A percentile compares a stretch with the other conserved stretches of the same genome.
These are phyloP conservation scores for Orbilia quercus DNA, from an alignment of 2,329 filamentous ascomycete genomes.

Conservation along the genomic window DNA sequence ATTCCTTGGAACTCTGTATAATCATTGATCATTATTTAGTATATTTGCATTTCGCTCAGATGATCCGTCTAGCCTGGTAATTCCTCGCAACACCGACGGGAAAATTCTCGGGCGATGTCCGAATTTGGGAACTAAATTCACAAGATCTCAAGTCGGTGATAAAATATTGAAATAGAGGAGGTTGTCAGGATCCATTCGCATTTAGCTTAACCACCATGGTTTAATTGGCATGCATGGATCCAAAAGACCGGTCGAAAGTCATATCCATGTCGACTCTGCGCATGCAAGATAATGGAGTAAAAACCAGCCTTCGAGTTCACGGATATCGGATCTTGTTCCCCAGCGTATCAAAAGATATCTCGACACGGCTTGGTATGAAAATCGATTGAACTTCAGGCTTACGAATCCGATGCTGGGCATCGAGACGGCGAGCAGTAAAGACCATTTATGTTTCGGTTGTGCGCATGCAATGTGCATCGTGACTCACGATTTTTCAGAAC, in stretches of 20 bases:
- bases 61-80: too few species aligned
- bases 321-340: slow-evolving; percentile 18
- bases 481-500: slow-evolving; percentile 2
- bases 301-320: not conserved
- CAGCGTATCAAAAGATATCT: slow-evolving; percentile 18
- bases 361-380: not conserved
- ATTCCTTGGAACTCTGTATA: too few species aligned
- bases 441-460: slow-evolving; percentile 5
- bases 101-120: not conserved
- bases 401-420: slow-evolving; percentile 7
- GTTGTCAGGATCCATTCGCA: not conserved
- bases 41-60: too few species aligned
- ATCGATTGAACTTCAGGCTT: slow-evolving; percentile 8
- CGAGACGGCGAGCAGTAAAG: not conserved
- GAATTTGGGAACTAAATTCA: not conserved
- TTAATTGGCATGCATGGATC: slow-evolving; percentile 1
- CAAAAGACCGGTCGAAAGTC: not conserved
- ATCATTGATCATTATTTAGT: too few species aligned
- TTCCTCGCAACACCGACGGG: not conserved
- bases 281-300: not conserved
- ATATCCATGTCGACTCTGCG: not conserved
- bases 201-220: not conserved
- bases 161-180: not conserved
- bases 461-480: slow-evolving; percentile 20
- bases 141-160: not conserved